Conservation (phyloP, 208 protist genomes). For the Crithidia expoeki region DNA sequence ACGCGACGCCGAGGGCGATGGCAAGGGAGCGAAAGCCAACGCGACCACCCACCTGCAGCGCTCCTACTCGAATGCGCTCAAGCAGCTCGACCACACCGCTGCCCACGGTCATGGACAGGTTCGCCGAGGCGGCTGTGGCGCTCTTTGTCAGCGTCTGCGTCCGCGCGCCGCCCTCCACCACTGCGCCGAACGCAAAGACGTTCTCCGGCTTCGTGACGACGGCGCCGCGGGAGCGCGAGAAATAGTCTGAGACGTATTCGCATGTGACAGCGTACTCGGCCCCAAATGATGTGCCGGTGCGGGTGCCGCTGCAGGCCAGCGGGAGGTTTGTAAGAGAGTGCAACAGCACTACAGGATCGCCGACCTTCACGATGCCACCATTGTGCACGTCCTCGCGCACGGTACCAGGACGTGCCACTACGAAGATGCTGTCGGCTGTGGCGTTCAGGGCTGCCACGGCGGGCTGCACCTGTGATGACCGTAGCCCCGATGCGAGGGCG, state of each 20-base stretch:
- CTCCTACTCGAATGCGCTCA: slow-evolving; percentile 67
- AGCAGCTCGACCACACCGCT: slow-evolving; percentile 49
- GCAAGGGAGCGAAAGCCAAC: slow-evolving; percentile 77
- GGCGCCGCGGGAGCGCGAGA: slow-evolving; percentile 45
- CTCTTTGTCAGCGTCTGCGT: slow-evolving; percentile 11
- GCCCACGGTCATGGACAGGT: slow-evolving; percentile 49
- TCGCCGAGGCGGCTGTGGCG: slow-evolving; percentile 8
- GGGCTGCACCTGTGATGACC: slow-evolving; percentile 48
- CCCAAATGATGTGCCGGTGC: slow-evolving; percentile 59
- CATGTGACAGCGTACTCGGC: slow-evolving; percentile 67
- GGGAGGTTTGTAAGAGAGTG: slow-evolving; percentile 78
- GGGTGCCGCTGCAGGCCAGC: slow-evolving; percentile 44
- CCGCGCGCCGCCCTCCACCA: slow-evolving; percentile 6
- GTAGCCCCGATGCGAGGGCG: slow-evolving; percentile 45
- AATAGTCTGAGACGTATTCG: slow-evolving; percentile 44
- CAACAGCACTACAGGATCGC: slow-evolving; percentile 75
- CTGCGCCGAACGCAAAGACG: slow-evolving; percentile 53
- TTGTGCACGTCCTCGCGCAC: slow-evolving; percentile 58
- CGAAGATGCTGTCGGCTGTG: slow-evolving; percentile 71
- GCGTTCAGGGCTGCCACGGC: slow-evolving; percentile 54
- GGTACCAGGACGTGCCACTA: slow-evolving; percentile 52
- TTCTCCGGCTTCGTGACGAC: slow-evolving; percentile 67
- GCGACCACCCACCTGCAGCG: slow-evolving; percentile 65
- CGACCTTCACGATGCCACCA: slow-evolving; percentile 62
- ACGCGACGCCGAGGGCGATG: slow-evolving; percentile 70